phyloP scores from a whole-genome alignment of 148 eudicot species.

The Camellia japonica region DNA sequence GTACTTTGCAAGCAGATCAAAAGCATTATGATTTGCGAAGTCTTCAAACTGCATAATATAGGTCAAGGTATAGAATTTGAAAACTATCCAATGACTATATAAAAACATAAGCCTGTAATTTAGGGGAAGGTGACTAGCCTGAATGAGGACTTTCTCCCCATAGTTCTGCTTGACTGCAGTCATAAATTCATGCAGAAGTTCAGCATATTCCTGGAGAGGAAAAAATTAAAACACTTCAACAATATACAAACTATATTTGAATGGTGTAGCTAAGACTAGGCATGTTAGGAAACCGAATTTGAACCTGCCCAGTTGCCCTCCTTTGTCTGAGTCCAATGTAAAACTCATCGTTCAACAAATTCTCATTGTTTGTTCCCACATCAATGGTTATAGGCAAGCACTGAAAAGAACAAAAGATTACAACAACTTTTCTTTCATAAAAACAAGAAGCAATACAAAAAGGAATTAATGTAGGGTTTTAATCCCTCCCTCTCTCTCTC shows the following conservation, averaged over 20 bases:
- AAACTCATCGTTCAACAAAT: constrained; percentile 77
- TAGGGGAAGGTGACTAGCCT: constrained; percentile 41
- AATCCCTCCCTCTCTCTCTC: neutral
- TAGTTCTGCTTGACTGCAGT: constrained; percentile 85
- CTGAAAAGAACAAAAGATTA: constrained; percentile 35
- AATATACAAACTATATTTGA: neutral
- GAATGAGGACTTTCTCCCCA: constrained; percentile 94
- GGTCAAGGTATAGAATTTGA: neutral
- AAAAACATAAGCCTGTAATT: neutral
- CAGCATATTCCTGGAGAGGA: constrained; percentile 77
- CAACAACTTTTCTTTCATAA: neutral
- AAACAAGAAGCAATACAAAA: constrained; percentile 1
- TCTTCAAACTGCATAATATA: constrained; percentile 82
- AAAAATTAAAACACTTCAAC: constrained; percentile 8
- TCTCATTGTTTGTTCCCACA: constrained; percentile 93
- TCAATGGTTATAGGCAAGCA: constrained; percentile 97
- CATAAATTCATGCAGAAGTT: constrained; percentile 89
- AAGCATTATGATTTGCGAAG: constrained; percentile 95
- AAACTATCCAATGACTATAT: constrained; percentile 1
- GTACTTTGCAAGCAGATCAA: constrained; percentile 79
- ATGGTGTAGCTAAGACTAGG: neutral
- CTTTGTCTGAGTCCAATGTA: constrained; percentile 91
- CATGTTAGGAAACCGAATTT: constrained; percentile 2
- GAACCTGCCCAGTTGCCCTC: constrained; percentile 98
- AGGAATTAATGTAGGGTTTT: neutral